These are phyloP conservation scores for Elaeis guineensis DNA, from an alignment of 176 grass and related monocot species.

Conservation along the genomic window DNA sequence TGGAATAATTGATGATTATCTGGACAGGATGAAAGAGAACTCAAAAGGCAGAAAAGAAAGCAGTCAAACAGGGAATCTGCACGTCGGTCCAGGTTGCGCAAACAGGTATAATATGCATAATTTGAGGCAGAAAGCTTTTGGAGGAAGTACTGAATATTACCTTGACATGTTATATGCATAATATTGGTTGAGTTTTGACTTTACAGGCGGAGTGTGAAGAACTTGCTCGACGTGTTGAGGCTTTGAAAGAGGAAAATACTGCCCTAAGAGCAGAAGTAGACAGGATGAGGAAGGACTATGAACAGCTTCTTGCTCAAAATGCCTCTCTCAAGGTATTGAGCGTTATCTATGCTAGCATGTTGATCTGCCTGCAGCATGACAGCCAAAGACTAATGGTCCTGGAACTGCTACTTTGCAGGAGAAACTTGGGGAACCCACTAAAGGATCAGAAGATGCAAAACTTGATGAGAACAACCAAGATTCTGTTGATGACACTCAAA, in stretches of 20 bases:
- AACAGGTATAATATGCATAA: conserved; percentile 50
- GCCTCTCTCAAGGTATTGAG: conserved; percentile 64
- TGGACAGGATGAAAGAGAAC: conserved; percentile 82
- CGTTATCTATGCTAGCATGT: neutral
- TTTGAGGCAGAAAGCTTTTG: neutral
- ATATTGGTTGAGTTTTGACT: conserved; percentile 4
- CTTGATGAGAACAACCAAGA: conserved; percentile 42
- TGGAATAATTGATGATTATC: neutral
- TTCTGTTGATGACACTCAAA: conserved; percentile 41
- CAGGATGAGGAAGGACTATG: conserved; percentile 73
- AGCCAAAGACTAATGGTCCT: no score
- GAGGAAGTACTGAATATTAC: no score
- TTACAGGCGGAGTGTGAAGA: conserved; percentile 97
- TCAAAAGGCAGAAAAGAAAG: conserved; percentile 95
- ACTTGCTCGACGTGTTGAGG: conserved; percentile 71
- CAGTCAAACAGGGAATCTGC: conserved; percentile 98
- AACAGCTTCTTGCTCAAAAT: conserved; percentile 74
- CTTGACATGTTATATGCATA: no score
- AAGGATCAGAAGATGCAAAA: conserved; percentile 50
- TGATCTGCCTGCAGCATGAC: no score
- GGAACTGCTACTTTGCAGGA: conserved; percentile 36
- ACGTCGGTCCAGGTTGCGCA: conserved; percentile 93
- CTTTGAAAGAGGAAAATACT: conserved; percentile 91
- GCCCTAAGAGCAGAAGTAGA: conserved; percentile 84
- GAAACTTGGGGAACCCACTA: conserved; percentile 49